Base-by-base conservation (phyloP, 2,329 filamentous ascomycete species). In the Aureobasidium sp. region DNA sequence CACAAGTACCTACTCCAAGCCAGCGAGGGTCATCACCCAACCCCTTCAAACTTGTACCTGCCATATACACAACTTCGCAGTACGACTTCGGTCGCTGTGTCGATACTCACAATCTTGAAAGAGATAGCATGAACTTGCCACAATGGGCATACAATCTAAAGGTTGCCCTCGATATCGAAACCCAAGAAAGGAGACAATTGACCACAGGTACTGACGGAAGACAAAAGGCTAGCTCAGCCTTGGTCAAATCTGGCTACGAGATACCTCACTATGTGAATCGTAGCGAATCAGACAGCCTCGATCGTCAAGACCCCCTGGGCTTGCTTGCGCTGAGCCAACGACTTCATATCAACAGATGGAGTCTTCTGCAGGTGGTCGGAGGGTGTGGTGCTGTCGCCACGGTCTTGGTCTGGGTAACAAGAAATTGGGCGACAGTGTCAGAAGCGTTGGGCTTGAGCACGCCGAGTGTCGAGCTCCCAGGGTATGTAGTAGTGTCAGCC, bases 61-160 rank as follows among this genome's bases (percentile, higher is more conserved):
- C 25, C 41, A 13, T 44, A 15, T 44, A 29, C 30, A 47, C 41
- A 39, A 47, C 32, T 9, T 59, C 59, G 8, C 48, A 45, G 15
- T 55, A 47, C 42, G 41, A 61, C 16, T 54, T 54, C 32, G 27
- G 59, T 6, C 39, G 50, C 6, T 21, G 25, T 25, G 13, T 48
- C 9, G 59, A 61, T 21, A 4, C 13, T 6, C 39, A 45, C 7
- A 55, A 49, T 3, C 16, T 50, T 15, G 45, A 59, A 27, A 48
- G 27, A 50, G 36, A 47, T 25, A 50, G 29, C 36, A 50, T 27
- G 25, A 36, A 59, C 16, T 9, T 59, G 10, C 88, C 87, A 1
- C 89, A 88, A 69, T 96, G 91, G 91, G 90, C 91, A 0, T 82
- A 85, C 8, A 89, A 94, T 67, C 78, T 96, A 0, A 90, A 95